Conservation (phyloP, 2,329 filamentous ascomycete species). For the Metarhizium anisopliae region DNA sequence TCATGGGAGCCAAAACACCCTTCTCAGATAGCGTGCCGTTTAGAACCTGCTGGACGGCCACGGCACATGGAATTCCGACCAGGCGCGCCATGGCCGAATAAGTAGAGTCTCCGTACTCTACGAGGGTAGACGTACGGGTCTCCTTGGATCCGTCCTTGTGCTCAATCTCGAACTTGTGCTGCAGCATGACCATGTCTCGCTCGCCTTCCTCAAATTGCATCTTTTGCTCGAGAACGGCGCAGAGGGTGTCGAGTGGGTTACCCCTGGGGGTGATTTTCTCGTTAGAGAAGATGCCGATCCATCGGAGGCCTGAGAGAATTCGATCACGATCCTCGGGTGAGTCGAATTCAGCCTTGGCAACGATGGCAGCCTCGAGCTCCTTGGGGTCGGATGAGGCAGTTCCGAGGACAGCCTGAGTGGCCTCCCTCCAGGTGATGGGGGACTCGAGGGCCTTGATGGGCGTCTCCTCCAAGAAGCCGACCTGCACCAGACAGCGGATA, state of each 20-base stretch:
- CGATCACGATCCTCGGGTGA: slow-evolving; percentile 58
- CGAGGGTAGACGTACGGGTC: slow-evolving; percentile 71
- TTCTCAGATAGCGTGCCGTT: slow-evolving; percentile 64
- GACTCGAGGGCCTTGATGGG: slow-evolving; percentile 55
- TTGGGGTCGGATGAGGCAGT: slow-evolving; percentile 55
- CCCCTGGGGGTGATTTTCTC: slow-evolving; percentile 61
- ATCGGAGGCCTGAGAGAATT: slow-evolving; percentile 63
- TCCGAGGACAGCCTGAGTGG: slow-evolving; percentile 67
- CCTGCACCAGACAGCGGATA: slow-evolving; percentile 77
- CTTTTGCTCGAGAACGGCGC: slow-evolving; percentile 81
- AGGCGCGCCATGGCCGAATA: slow-evolving; percentile 80
- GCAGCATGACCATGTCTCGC: slow-evolving; percentile 73
- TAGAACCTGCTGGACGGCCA: slow-evolving; percentile 72
- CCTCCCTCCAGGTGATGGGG: slow-evolving; percentile 73
- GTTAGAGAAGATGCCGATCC: slow-evolving; percentile 62
- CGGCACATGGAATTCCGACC: slow-evolving; percentile 59
- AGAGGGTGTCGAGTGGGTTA: slow-evolving; percentile 85
- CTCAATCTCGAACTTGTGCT: slow-evolving; percentile 57
- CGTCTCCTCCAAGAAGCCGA: slow-evolving; percentile 76
- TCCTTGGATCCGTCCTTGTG: slow-evolving; percentile 69
- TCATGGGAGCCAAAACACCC: slow-evolving; percentile 72
- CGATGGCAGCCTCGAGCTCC: slow-evolving; percentile 65
- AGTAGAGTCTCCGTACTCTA: slow-evolving; percentile 73
- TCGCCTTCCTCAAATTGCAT: slow-evolving; percentile 79
- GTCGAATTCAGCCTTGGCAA: slow-evolving; percentile 65